Conservation (phyloP, 495 filamentous ascomycete genomes). For the Xylaria scruposa region DNA sequence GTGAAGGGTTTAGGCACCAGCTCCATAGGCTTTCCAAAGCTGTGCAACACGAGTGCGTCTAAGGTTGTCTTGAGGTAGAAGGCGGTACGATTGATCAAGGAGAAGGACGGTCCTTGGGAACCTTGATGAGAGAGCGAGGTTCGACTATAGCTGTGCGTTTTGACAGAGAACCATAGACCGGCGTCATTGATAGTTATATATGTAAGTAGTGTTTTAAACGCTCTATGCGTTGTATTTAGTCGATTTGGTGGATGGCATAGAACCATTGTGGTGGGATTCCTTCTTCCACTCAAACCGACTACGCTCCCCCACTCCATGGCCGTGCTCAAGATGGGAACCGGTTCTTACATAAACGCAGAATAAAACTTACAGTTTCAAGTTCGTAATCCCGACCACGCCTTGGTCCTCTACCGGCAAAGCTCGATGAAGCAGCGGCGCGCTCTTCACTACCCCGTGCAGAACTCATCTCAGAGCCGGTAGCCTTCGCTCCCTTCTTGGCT, state of each 20-base stretch:
- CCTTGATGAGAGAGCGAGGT: background rate
- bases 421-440: constrained; percentile 70
- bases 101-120: background rate
- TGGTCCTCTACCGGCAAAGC: constrained; percentile 70
- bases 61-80: background rate
- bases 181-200: background rate
- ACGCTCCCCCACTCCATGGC: constrained; percentile 12
- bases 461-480: constrained; percentile 73
- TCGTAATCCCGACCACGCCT: constrained; percentile 76
- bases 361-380: constrained; percentile 76
- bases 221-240: background rate
- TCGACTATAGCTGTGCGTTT: background rate
- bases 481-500: constrained; percentile 62
- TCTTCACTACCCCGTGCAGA: constrained; percentile 89
- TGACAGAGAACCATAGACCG: background rate
- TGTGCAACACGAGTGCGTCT: background rate
- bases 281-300: constrained; percentile 8
- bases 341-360: constrained; percentile 30
- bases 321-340: constrained; percentile 5
- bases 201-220: constrained; percentile 1
- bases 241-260: background rate
- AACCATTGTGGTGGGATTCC: constrained; percentile 5
- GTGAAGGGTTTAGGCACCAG: background rate
- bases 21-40: constrained; percentile 8
- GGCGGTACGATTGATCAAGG: background rate